A percentile compares a stretch with the other conserved stretches of the same genome.
phyloP scores from a whole-genome alignment of 768 basidiomycete species.

The Mycena galericulata region DNA sequence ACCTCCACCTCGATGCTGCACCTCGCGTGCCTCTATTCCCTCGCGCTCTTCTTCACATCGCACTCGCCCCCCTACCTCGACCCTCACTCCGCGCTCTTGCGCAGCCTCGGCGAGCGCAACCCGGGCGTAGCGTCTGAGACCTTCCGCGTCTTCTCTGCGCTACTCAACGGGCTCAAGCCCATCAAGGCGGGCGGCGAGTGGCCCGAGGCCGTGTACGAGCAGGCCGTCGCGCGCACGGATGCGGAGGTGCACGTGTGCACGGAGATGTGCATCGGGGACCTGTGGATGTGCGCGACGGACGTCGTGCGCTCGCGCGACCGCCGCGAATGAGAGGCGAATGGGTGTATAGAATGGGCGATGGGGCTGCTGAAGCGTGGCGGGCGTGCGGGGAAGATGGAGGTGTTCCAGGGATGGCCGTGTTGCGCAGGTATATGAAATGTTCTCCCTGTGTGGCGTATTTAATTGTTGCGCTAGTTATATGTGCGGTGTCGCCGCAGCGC shows the following conservation, averaged over 20 bases:
- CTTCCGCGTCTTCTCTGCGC: slow-evolving; percentile 87
- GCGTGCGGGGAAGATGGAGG: slow-evolving; percentile 79
- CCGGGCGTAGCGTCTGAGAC: slow-evolving; percentile 91
- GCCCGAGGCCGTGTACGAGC: too few relatives aligned
- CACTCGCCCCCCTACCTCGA: slow-evolving; percentile 72
- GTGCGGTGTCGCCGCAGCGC: slow-evolving; percentile 61
- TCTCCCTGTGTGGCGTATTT: too few relatives aligned
- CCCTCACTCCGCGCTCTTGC: slow-evolving; percentile 82
- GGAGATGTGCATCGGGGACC: slow-evolving; percentile 86
- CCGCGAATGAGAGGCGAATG: slow-evolving; percentile 85
- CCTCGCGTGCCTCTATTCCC: slow-evolving; percentile 88
- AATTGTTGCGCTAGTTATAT: slow-evolving; percentile 50
- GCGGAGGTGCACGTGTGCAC: too few relatives aligned
- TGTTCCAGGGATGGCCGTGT: slow-evolving; percentile 83
- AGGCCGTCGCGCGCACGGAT: too few relatives aligned
- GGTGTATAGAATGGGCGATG: slow-evolving; percentile 84
- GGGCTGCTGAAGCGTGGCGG: slow-evolving; percentile 83
- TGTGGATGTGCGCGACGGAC: slow-evolving; percentile 90
- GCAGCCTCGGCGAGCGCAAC: slow-evolving; percentile 82
- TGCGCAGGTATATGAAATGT: slow-evolving; percentile 71
- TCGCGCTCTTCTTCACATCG: slow-evolving; percentile 82
- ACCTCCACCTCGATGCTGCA: too few relatives aligned
- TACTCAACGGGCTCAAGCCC: slow-evolving; percentile 82
- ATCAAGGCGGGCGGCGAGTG: too few relatives aligned
- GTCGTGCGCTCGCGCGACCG: slow-evolving; percentile 70